A percentile compares a stretch with the other conserved stretches of the same genome.
Evolutionary conservation across 345 rosid species (phyloP).

Genomic region (Gossypium bickii): DNA sequence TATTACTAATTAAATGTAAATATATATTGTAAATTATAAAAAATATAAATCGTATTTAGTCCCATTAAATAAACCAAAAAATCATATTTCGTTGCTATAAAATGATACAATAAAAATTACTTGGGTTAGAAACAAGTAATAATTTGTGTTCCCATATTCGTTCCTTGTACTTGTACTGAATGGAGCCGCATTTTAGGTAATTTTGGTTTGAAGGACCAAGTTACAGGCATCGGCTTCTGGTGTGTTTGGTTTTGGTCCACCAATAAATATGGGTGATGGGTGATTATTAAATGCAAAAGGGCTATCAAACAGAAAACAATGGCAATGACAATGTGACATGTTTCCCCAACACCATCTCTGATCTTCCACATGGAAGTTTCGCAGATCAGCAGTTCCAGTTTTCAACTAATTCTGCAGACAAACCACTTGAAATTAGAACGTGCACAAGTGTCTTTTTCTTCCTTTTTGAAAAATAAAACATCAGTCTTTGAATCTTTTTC

Average conservation of each 20-base stretch:
- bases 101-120: no score
- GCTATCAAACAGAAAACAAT: constrained; percentile 3
- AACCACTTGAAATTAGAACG: constrained; percentile 20
- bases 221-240: constrained; percentile 11
- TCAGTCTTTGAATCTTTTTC: constrained; percentile 17
- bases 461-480: not conserved
- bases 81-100: no score
- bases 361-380: constrained; percentile 10
- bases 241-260: constrained; percentile 29
- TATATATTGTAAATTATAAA: no score
- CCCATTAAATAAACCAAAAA: no score
- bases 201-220: constrained; percentile 11
- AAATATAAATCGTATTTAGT: no score
- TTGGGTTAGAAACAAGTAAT: no score
- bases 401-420: constrained; percentile 22
- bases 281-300: constrained; percentile 3
- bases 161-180: no score
- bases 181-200: not conserved
- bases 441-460: not conserved
- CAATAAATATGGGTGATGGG: constrained; percentile 9
- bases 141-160: no score
- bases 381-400: constrained; percentile 13
- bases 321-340: constrained; percentile 27
- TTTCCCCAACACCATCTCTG: constrained; percentile 23
- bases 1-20: no score